Percentiles rank a stretch among this genome's conserved stretches.
phyloP scores from a whole-genome alignment of 129 eudicot species.

The Flaveria trinervia region DNA sequence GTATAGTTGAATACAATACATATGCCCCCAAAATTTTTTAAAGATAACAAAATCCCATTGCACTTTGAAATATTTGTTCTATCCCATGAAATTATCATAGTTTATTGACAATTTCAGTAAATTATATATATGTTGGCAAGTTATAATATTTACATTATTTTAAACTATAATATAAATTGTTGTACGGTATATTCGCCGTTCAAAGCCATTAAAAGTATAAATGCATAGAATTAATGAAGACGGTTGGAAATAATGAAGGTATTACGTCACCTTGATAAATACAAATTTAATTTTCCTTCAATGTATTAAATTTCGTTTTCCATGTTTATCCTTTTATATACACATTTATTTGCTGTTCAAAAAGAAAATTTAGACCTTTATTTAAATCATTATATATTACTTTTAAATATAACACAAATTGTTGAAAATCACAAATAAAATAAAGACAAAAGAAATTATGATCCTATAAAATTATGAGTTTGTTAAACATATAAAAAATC shows the following conservation, averaged over 20 bases:
- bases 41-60: too few species aligned
- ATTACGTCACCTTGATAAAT: slow-evolving; percentile 36
- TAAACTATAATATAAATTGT: neutral
- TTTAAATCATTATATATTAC: neutral
- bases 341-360: neutral
- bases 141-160: neutral
- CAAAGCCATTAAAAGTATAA: slow-evolving; percentile 11
- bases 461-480: neutral
- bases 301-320: slow-evolving; percentile 22
- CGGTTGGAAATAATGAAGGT: slow-evolving; percentile 35
- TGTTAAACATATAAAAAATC: neutral
- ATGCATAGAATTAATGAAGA: slow-evolving; percentile 25
- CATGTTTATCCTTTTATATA: slow-evolving; percentile 28
- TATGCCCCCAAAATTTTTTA: too few species aligned
- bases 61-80: neutral
- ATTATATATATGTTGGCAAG: neutral
- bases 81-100: neutral
- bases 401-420: neutral
- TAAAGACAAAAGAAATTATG: neutral
- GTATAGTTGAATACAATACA: too few species aligned
- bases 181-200: slow-evolving; percentile 22
- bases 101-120: neutral
- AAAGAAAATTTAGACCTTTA: neutral
- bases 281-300: slow-evolving; percentile 27
- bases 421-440: neutral